Evolutionary conservation across 306 rosid genomes (phyloP).

Genomic region (Prunus campanulata): DNA sequence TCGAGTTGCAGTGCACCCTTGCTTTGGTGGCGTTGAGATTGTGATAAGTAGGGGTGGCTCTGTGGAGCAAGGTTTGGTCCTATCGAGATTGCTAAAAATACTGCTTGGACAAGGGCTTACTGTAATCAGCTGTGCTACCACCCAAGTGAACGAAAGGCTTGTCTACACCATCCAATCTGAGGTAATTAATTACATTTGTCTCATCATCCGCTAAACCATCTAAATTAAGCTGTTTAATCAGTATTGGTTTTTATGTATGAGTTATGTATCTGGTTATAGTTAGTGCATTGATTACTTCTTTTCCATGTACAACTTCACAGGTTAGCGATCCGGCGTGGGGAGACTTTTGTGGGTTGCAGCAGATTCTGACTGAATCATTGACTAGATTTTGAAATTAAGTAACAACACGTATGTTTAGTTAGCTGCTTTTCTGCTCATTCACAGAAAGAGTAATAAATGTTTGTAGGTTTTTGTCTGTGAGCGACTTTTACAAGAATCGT

Average conservation of each 20-base stretch:
- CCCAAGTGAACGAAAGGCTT: constrained; percentile 22
- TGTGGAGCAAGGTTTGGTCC: not conserved
- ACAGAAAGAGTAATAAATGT: not conserved
- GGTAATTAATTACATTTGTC: constrained; percentile 8
- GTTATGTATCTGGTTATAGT: not conserved
- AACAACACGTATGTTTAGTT: not conserved
- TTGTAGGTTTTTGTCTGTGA: not conserved
- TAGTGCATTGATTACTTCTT: not conserved
- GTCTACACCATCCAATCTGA: constrained; percentile 29
- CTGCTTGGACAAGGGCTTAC: constrained; percentile 26
- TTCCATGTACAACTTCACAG: constrained; percentile 16
- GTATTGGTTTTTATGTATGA: too few relatives aligned
- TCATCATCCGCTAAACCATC: not conserved
- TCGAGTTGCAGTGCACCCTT: constrained; percentile 37
- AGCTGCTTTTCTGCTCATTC: not conserved
- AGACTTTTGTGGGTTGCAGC: constrained; percentile 20
- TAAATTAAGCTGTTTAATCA: not conserved
- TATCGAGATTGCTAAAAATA: constrained; percentile 23
- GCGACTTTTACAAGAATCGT: not conserved
- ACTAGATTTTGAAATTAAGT: not conserved
- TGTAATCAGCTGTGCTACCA: constrained; percentile 19
- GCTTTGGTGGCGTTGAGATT: constrained; percentile 48
- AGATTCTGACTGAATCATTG: not conserved
- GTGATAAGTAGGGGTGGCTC: constrained; percentile 20
- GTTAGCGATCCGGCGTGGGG: constrained; percentile 8